Evolutionary conservation across 148 eudicot species (phyloP), one percentile per base, ranked within the genome.

Genomic region (Silene latifolia): DNA sequence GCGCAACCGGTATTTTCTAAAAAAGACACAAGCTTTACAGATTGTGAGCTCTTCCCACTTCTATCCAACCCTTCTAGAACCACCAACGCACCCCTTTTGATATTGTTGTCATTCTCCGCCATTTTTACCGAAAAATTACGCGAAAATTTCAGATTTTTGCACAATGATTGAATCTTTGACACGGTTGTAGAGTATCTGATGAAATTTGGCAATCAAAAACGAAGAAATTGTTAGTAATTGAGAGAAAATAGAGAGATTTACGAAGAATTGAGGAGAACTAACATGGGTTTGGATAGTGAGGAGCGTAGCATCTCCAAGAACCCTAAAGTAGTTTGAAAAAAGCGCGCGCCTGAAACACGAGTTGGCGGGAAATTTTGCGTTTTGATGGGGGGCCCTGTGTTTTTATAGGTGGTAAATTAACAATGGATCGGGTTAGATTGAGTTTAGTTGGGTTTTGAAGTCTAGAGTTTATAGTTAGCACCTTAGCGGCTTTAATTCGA

Each of bases 41-140:
- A 89, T 72, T 95, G 99, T 20, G 94, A 92, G 42, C 87, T 92
- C 81, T 95, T 95, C 67, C 99, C 99, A 78, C 99, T 85, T 24
- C 99, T 91, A 89, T 95, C 99, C 65, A 95, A 82, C 53, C 99
- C 99, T 83, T 95, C 97, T 54, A 92, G 72, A 20, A 95, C 97
- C 72, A 95, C 87, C 81, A 95, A 75, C 27, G 99, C 99, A 64
- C 99, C 99, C 76, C 99, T 89, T 54, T 71, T 63, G 65, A 9
- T 48, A 6, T 42, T 44, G 67, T 60, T 73, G 54, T 53, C 20
- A 39, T 66, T 62, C 18, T 56, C 81, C 62, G 86, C 90, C 97
- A 90, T 88, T 79, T 85, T 86, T 58, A 88, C 27, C 63, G 85
- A 72, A 59, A 46, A 80, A 29, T 35, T 72, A 48, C 44, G 77